Evolutionary conservation across 1,284 basidiomycete species (phyloP), one percentile per base, ranked within the genome.

Genomic region (Papiliotrema laurentii): DNA sequence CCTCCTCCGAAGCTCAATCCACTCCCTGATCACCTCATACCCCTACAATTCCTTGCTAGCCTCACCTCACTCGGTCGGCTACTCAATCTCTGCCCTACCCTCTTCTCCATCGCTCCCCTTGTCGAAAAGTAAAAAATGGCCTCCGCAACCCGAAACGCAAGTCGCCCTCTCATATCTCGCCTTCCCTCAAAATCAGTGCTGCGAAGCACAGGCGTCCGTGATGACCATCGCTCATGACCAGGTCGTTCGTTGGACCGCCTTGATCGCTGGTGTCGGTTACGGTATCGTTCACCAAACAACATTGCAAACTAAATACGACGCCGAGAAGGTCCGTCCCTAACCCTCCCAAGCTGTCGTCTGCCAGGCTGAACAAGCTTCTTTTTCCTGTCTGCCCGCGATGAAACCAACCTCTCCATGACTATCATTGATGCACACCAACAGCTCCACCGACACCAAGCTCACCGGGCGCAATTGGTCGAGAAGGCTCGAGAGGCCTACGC

Each of bases 221-320:
- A 13, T 9, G 42, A 33, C 18, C 21, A 28, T 14, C 11, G 4
- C 34, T 43, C 34, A 45, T 30, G 27, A 6, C 7, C 18, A 98
- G 94, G 93, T 97, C 72, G 87, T 88, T 67, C 89, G 94, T 66
- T 98, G 97, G 77, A 86, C 91, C 33, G 92, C 94, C 46, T 83
- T 98, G 60, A 77, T 87, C 57, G 80, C 82, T 49, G 94, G 94
- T 70, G 82, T 97, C 64, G 77, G 85, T 72, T 98, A 97, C 75
- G 94, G 96, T 66, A 85, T 96, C 72, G 80, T 84, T 63, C 94
- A 97, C 79, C 85, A 86, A 70, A 83, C 87, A 68, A 87, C 92
- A 69, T 78, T 98, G 61, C 91, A 96, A 77, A 82, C 83, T 60
- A 79, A 82, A 59, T 83, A 87, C 70, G 84, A 96, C 74, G 77